These are phyloP conservation scores for Pyracantha coccinea DNA, from an alignment of 331 rosid species.

Conservation along the genomic window DNA sequence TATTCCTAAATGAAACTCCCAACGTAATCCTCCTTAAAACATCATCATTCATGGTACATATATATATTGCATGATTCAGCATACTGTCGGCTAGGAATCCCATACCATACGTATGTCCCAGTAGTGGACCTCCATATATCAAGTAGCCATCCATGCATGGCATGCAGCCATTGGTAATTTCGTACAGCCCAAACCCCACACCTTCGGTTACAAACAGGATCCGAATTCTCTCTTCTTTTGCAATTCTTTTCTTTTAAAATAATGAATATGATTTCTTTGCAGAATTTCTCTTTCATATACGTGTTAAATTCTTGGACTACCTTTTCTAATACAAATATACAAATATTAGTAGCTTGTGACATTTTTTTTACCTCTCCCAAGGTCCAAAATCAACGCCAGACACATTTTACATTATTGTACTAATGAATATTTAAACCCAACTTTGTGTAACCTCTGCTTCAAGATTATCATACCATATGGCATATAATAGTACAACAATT, in stretches of 20 bases:
- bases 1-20: too few relatives aligned
- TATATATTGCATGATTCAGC: neutral
- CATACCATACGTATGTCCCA: neutral
- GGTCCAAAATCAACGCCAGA: neutral
- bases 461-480: neutral
- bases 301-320: neutral
- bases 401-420: neutral
- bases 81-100: constrained; percentile 5
- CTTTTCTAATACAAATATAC: neutral
- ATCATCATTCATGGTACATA: too few relatives aligned
- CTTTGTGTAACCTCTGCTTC: neutral
- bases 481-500: neutral
- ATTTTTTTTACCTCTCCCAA: neutral
- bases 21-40: too few relatives aligned
- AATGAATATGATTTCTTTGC: neutral
- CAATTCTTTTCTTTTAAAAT: neutral
- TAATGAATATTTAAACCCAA: neutral
- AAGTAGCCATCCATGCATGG: neutral
- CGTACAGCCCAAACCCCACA: neutral
- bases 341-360: neutral
- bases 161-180: neutral
- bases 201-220: neutral
- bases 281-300: neutral
- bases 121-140: neutral
- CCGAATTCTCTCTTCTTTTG: neutral